phyloP scores from a whole-genome alignment of 305 asterid genomes.

The Fraxinus baroniana region DNA sequence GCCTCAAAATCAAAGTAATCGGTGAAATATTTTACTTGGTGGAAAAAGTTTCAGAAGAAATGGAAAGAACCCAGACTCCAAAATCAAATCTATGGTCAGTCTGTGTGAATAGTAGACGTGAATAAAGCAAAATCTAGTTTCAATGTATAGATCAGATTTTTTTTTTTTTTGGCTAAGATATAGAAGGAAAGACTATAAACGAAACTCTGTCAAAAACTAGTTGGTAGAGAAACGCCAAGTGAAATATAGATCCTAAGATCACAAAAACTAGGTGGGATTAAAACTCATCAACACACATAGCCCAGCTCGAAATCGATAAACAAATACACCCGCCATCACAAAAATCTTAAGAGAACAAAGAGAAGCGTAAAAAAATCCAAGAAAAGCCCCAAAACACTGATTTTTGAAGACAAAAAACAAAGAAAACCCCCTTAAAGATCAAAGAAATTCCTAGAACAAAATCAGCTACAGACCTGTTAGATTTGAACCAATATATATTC shows the following conservation, averaged over 20 bases:
- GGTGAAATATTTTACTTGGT: slow-evolving; percentile 19
- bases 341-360: background rate
- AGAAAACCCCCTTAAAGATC: slow-evolving; percentile 1
- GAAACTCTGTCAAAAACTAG: slow-evolving; percentile 24
- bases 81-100: slow-evolving; percentile 37
- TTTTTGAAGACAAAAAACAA: background rate
- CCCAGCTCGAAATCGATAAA: slow-evolving; percentile 16
- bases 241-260: slow-evolving; percentile 43
- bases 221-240: slow-evolving; percentile 11
- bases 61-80: slow-evolving; percentile 29
- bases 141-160: slow-evolving; percentile 39
- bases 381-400: slow-evolving; percentile 1
- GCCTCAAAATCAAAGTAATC: slow-evolving; percentile 25
- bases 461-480: slow-evolving; percentile 27
- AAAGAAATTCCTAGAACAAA: slow-evolving; percentile 1
- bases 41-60: slow-evolving; percentile 17
- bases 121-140: slow-evolving; percentile 25
- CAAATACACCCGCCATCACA: background rate
- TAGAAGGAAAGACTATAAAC: slow-evolving; percentile 22
- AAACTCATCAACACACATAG: slow-evolving; percentile 16
- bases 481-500: slow-evolving; percentile 3
- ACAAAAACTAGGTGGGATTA: slow-evolving; percentile 28
- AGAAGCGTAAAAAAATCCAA: slow-evolving; percentile 8
- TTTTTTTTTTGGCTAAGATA: slow-evolving; percentile 19
- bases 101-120: slow-evolving; percentile 43